Base-by-base conservation (phyloP, 176 grass and related monocot genomes). In the Oryza brachyantha region DNA sequence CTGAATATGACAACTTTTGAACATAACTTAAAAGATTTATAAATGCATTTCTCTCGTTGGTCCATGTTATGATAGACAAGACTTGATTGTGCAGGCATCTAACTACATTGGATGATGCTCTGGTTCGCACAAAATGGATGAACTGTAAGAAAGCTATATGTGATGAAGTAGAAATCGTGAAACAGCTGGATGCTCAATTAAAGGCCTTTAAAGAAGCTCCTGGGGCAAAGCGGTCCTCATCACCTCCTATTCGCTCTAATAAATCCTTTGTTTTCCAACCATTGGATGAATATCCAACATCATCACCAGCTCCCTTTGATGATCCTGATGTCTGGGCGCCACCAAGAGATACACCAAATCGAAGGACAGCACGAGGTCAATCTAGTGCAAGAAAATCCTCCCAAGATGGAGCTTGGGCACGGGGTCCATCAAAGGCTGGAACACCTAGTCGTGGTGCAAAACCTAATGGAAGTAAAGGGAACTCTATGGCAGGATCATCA, bases 261-360 rank as follows among this genome's bases (percentile, higher is more conserved):
- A 92, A 88, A 79, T 94, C 88, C 45, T 97, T 97, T 91, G 58
- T 82, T 87, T 97, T 97, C 84, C 94, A 97, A 81, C 94, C 89
- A 5, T 81, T 86, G 84, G 94, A 94, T 21, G 94, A 97, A 64
- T 97, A 97, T 76, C 96, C 96, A 31, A 85, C 92, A 42, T 89
- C 94, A 2, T 86, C 89, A 8, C 68, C 87, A 42, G 76, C 90
- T 45, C 77, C 88, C n/a, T 95, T 94, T 67, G 89, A 94, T 72
- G 91, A 94, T 84, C 91, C 91, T 86, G 94, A 92, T 68, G 91
- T 97, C 40, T 97, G 94, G 94, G 85, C 84, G 41, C 86, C 89
- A 64, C 94, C 91, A 84, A 92, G 84, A 72, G 91, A 89, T 19
- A 61, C 84, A 62, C 83, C 91, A 52, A 90, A 19, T 58, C 90